Conservation (phyloP, 1,284 basidiomycete genomes). For the Ustilago nuda region DNA sequence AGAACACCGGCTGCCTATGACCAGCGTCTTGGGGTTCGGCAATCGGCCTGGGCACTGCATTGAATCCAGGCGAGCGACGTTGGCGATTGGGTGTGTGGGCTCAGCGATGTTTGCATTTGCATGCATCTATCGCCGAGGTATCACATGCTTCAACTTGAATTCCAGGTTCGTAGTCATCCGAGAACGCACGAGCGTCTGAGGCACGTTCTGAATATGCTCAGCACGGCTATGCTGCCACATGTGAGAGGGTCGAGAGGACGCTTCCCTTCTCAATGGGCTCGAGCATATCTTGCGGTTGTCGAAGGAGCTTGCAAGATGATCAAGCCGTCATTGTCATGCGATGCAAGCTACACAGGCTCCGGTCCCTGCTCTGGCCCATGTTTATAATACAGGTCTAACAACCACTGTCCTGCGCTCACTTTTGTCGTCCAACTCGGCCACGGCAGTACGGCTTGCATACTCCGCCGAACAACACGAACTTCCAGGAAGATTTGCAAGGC, state of each 20-base stretch:
- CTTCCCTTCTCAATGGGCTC: neutral
- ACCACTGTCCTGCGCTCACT: neutral
- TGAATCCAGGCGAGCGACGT: too few species aligned
- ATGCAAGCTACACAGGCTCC: too few species aligned
- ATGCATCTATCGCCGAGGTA: too few species aligned
- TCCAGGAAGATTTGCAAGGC: neutral
- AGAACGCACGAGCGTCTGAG: neutral
- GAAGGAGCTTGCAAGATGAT: too few species aligned
- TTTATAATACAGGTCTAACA: slow-evolving; percentile 5
- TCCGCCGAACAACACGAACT: neutral
- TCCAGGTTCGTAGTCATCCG: neutral
- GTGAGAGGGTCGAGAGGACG: neutral
- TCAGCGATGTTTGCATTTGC: too few species aligned
- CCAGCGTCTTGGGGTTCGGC: too few species aligned
- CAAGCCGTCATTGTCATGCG: too few species aligned
- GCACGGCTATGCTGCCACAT: neutral
- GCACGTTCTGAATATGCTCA: neutral
- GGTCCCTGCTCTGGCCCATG: neutral
- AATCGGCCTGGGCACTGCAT: too few species aligned
- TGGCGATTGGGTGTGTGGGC: too few species aligned
- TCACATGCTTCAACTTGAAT: too few species aligned
- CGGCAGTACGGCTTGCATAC: slow-evolving; percentile 11
- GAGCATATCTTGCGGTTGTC: too few species aligned
- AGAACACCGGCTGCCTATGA: too few species aligned
- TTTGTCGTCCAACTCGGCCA: slow-evolving; percentile 12